Conservation (phyloP, 768 basidiomycete genomes). For the Mycena polygramma region DNA sequence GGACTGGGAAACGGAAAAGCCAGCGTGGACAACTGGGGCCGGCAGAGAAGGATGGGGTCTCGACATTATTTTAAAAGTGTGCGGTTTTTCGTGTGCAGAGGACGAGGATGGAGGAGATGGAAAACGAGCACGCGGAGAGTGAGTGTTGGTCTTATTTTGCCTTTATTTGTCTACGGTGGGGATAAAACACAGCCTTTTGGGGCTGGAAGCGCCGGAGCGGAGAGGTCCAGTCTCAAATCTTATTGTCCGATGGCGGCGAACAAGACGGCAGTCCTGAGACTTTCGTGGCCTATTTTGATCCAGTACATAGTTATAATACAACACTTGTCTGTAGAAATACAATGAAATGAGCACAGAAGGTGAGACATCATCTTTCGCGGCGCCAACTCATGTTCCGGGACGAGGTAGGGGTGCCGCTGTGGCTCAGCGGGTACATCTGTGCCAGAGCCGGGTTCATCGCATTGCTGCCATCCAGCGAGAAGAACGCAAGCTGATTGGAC, state of each 20-base stretch:
- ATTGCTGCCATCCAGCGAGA: slow-evolving; percentile 25
- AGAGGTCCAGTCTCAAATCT: not conserved
- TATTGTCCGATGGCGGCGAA: not conserved
- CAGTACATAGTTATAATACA: slow-evolving; percentile 8
- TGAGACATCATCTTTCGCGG: slow-evolving; percentile 19
- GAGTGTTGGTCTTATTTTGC: not conserved
- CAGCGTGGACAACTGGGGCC: slow-evolving; percentile 79
- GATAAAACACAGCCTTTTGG: slow-evolving; percentile 5
- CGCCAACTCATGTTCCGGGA: slow-evolving; percentile 32
- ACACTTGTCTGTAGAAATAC: slow-evolving; percentile 10
- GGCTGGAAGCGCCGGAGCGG: not conserved
- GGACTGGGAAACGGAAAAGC: slow-evolving; percentile 79
- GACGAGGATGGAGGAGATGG: not conserved
- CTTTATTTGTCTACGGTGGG: too few species aligned
- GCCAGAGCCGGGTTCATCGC: slow-evolving; percentile 20
- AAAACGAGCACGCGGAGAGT: slow-evolving; percentile 16
- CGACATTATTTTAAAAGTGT: slow-evolving; percentile 38
- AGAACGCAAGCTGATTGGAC: slow-evolving; percentile 32
- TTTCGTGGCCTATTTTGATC: not conserved
- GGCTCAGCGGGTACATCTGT: slow-evolving; percentile 33
- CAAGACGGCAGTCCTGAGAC: not conserved
- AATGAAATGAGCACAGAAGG: not conserved
- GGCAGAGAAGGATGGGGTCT: slow-evolving; percentile 72
- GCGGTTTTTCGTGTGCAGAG: not conserved
- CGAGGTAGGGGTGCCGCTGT: slow-evolving; percentile 21